phyloP scores from a whole-genome alignment of 163 green algal species.

The Scenedesmus sp. region DNA sequence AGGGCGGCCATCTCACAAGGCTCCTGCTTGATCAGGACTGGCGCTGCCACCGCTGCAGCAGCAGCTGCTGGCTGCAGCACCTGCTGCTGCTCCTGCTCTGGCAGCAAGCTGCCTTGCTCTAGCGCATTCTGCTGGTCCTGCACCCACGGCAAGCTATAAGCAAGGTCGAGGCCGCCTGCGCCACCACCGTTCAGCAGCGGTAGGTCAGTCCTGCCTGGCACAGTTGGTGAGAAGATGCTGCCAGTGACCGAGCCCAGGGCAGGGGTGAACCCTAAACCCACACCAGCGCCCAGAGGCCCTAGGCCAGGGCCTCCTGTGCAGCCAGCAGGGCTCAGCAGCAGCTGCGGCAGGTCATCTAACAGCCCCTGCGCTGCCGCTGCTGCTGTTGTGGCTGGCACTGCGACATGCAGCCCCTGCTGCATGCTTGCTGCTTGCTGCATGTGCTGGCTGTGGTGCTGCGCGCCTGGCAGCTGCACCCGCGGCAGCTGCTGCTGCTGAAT shows the following conservation, averaged over 20 bases:
- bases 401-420: not conserved
- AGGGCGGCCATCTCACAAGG: not conserved
- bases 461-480: conserved; percentile 3
- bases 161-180: not conserved
- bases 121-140: conserved; percentile 13
- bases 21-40: not conserved
- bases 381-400: not conserved
- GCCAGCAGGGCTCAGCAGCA: not conserved
- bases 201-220: not conserved
- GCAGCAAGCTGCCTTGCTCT: not conserved
- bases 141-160: conserved; percentile 20
- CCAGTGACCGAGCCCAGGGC: not conserved
- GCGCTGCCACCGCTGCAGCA: not conserved
- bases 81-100: conserved; percentile 10
- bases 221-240: not conserved
- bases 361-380: not conserved
- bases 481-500: not conserved
- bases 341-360: not conserved
- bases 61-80: conserved; percentile 21
- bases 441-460: not conserved
- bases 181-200: not conserved
- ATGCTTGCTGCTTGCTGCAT: not conserved
- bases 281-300: not conserved
- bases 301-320: not conserved
- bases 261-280: not conserved